Conservation (phyloP, 768 basidiomycete species). For the Hortiboletus campestris region DNA sequence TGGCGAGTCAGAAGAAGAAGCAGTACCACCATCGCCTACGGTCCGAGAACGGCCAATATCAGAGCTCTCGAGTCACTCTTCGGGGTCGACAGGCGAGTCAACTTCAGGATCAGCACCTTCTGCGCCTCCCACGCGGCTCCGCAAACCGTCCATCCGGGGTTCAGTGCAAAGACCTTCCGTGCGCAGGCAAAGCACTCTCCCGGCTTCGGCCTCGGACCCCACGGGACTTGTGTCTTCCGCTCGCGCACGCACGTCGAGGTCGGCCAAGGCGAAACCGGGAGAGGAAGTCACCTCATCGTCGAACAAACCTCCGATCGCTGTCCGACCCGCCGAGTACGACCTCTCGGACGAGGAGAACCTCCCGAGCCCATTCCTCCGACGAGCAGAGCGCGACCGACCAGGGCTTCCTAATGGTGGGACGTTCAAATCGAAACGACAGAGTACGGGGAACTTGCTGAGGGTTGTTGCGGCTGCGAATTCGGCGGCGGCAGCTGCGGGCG, state of each 20-base stretch:
- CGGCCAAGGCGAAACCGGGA: constrained; percentile 10
- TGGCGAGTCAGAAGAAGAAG: constrained; percentile 30
- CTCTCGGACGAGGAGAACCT: constrained; percentile 79
- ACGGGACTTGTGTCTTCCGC: constrained; percentile 30
- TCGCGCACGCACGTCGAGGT: constrained; percentile 15
- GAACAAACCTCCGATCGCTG: constrained; percentile 17
- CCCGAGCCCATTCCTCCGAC: constrained; percentile 79
- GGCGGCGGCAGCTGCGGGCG: constrained; percentile 26
- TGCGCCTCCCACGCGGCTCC: constrained; percentile 47
- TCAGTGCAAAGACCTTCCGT: constrained; percentile 34
- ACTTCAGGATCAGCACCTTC: constrained; percentile 17
- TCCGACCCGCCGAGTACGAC: constrained; percentile 54
- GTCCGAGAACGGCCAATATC: constrained; percentile 42
- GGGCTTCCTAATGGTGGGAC: constrained; percentile 5
- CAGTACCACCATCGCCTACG: constrained; percentile 45
- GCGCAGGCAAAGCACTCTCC: constrained; percentile 21
- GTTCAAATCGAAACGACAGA: constrained; percentile 40
- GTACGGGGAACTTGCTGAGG: constrained; percentile 53
- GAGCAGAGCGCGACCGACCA: constrained; percentile 41
- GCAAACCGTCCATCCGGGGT: constrained; percentile 56
- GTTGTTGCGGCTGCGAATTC: constrained; percentile 59
- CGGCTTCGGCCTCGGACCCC: constrained; percentile 42
- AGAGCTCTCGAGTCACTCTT: constrained; percentile 24
- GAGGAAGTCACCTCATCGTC: background rate
- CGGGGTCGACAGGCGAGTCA: constrained; percentile 27